Percentiles rank a stretch among this genome's conserved stretches.
phyloP scores from a whole-genome alignment of 805 yeast species.

The Metschnikowia cubensis region DNA sequence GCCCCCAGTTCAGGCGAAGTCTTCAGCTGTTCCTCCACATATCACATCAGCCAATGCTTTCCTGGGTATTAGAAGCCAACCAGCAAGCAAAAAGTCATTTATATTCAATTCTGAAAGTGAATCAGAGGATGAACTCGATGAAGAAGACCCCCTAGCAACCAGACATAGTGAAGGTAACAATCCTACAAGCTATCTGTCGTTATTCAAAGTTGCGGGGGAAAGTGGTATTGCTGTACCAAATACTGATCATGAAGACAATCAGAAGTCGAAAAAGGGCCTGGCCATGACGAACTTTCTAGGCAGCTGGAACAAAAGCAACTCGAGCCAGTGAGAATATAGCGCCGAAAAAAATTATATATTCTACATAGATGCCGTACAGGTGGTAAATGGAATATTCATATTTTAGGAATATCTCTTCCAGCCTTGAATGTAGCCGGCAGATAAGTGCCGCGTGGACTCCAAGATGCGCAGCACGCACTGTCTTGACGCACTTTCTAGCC shows the following conservation, averaged over 20 bases:
- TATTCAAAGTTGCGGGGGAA: conserved; percentile 50
- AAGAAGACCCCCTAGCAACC: conserved; percentile 13
- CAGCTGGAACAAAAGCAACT: conserved; percentile 17
- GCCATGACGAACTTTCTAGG: conserved; percentile 26
- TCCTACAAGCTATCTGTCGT: conserved; percentile 39
- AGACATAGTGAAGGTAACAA: conserved; percentile 7
- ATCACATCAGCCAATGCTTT: conserved; percentile 42
- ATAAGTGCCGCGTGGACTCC: no score
- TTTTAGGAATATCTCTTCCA: no score
- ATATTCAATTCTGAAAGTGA: conserved; percentile 36
- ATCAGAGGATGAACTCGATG: conserved; percentile 29
- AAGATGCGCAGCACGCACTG: not conserved
- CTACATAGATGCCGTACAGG: not conserved
- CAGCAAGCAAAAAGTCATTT: conserved; percentile 25
- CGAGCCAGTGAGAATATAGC: not conserved
- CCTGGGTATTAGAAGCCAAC: conserved; percentile 23
- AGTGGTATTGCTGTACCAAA: conserved; percentile 33
- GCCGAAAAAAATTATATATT: not conserved
- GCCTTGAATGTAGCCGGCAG: no score
- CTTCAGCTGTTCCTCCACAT: conserved; percentile 41
- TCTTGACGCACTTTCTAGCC: not conserved
- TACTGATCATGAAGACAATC: conserved; percentile 16
- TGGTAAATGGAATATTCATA: not conserved
- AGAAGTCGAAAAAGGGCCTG: conserved; percentile 23
- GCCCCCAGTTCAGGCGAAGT: conserved; percentile 27